Evolutionary conservation across 2,329 filamentous ascomycete species (phyloP), one percentile per base, ranked within the genome.

Genomic region (Botryotinia calthae): DNA sequence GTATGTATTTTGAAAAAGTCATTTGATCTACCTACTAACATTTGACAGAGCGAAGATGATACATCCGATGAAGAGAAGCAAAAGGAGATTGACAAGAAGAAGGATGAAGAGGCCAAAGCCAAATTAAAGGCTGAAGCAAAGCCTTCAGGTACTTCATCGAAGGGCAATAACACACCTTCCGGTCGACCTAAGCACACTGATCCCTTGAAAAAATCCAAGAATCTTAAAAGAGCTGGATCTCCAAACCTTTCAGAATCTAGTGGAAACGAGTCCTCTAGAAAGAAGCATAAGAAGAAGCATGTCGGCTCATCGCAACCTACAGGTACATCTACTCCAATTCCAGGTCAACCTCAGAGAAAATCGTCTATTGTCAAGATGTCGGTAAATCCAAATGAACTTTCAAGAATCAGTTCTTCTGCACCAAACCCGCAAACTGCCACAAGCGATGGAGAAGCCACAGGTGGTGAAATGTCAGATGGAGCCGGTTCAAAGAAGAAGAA

Each of bases 161-260:
- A 93, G 81, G 93, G 93, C 42, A 89, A 87, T 54, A 93, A 86
- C 77, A 91, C 90, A 3, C 90, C 90, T 2, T 89, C 86, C 46
- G 88, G 88, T 54, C 85, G 86, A 46, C 82, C 84, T 58, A 88
- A 88, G 76, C 84, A 86, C 75, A 81, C 79, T 7, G 86, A 89
- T 77, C 79, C 85, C 25, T 78, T 84, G 71, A 88, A 87, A 78
- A 87, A 86, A 75, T 79, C 81, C 5, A 79, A 87, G 46, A 82
- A 82, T 46, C 87, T 95, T 70, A 98, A 98, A 84, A 90, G 95
- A 44, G 88, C 93, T 46, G 94, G 94, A 28, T 97, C 94, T 25
- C 94, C 95, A 4, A 92, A 95, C 76, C 86, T 93, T 46, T 98
- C 80, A 0, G 95, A 98, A 81, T 94, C 94, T 16, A 97, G 94